phyloP scores from a whole-genome alignment of 495 filamentous ascomycete species.

The Lentithecium fluviatile region DNA sequence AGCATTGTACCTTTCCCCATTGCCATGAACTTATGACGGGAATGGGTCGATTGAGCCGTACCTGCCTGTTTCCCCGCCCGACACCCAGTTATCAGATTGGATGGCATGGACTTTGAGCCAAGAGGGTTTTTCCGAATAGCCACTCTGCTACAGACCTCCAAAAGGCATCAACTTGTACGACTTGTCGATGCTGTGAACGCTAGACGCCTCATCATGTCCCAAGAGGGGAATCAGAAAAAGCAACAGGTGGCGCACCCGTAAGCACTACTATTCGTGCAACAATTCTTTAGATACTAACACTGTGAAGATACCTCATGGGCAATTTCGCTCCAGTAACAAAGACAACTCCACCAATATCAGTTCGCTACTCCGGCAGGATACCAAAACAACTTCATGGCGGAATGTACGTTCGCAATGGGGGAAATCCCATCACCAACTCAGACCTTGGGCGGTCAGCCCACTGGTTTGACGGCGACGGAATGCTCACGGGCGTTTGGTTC shows the following conservation, averaged over 20 bases:
- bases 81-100: too few species aligned
- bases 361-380: conserved; percentile 53
- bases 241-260: conserved; percentile 27
- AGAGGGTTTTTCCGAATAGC: too few species aligned
- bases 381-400: conserved; percentile 61
- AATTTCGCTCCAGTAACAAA: conserved; percentile 64
- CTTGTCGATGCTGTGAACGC: too few species aligned
- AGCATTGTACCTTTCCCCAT: too few species aligned
- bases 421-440: conserved; percentile 63
- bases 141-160: too few species aligned
- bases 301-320: conserved; percentile 52
- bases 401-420: conserved; percentile 68
- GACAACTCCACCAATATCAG: conserved; percentile 51
- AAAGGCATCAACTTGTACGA: too few species aligned
- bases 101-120: too few species aligned
- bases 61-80: too few species aligned
- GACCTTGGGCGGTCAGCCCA: conserved; percentile 56
- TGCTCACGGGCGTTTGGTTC: conserved; percentile 65
- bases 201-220: conserved; percentile 1
- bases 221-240: conserved; percentile 6
- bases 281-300: neutral
- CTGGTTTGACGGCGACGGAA: conserved; percentile 72
- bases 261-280: neutral
- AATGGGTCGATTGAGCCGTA: too few species aligned
- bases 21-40: too few species aligned